Conservation (phyloP, 2,329 filamentous ascomycete species). For the Exutisphaerella laricina region DNA sequence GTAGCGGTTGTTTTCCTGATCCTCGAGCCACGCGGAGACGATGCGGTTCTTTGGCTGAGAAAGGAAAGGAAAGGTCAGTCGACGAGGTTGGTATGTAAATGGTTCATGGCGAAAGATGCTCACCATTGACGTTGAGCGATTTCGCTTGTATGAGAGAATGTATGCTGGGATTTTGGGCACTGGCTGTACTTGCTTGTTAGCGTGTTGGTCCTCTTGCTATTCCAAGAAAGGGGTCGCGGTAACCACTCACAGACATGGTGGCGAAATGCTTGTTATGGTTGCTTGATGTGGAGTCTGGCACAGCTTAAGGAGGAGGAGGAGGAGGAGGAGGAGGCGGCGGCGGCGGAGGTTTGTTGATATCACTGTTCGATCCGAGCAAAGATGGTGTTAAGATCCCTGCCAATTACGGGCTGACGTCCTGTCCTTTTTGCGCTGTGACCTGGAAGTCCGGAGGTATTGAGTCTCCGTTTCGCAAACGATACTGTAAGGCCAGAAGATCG, state of each 20-base stretch:
- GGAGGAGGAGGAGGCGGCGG: too few relatives aligned
- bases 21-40: not conserved
- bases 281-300: not conserved
- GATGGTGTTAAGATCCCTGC: not conserved
- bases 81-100: too few relatives aligned
- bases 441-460: too few relatives aligned
- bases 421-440: too few relatives aligned
- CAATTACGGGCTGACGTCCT: too few relatives aligned
- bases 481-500: too few relatives aligned
- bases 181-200: not conserved
- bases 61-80: too few relatives aligned
- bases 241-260: not conserved
- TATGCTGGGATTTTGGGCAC: not conserved
- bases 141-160: not conserved
- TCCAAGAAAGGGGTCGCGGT: not conserved
- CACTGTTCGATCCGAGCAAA: not conserved
- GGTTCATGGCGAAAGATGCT: too few relatives aligned
- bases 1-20: not conserved
- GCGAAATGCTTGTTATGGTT: not conserved
- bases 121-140: too few relatives aligned
- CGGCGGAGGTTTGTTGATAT: not conserved
- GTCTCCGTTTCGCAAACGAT: too few relatives aligned
- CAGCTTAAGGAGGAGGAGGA: too few relatives aligned
- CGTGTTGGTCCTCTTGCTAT: not conserved
- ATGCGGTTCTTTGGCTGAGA: not conserved